Percentiles rank a stretch among this genome's conserved stretches.
phyloP scores from a whole-genome alignment of 495 filamentous ascomycete species.

The Penicillium silybi region DNA sequence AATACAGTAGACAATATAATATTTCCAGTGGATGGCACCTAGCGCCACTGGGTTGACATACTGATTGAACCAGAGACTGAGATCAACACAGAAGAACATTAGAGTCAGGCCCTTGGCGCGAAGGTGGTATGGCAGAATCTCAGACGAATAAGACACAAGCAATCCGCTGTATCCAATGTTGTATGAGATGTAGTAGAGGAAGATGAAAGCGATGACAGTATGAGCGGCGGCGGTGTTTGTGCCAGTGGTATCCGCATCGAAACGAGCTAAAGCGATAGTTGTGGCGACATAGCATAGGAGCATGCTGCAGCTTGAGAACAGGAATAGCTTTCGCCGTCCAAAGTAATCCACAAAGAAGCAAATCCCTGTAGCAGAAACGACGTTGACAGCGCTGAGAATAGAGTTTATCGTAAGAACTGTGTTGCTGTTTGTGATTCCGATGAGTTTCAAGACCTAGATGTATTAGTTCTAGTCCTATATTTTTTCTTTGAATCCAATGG shows the following conservation, averaged over 20 bases:
- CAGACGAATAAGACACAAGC: constrained; percentile 24
- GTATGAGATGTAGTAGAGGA: constrained; percentile 55
- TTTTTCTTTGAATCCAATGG: constrained; percentile 5
- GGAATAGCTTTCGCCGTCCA: constrained; percentile 37
- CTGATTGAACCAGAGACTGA: constrained; percentile 49
- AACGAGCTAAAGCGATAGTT: constrained; percentile 28
- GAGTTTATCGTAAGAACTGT: constrained; percentile 36
- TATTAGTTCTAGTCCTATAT: constrained; percentile 10
- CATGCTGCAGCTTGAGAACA: constrained; percentile 36
- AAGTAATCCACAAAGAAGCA: constrained; percentile 40
- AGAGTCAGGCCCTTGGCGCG: constrained; percentile 66
- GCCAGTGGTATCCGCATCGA: not conserved
- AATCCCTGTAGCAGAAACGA: constrained; percentile 33
- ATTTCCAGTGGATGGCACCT: constrained; percentile 53
- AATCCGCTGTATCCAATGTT: constrained; percentile 59
- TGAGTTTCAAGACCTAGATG: constrained; percentile 47
- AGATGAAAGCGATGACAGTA: constrained; percentile 56
- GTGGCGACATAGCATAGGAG: constrained; percentile 27
- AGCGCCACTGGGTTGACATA: constrained; percentile 24
- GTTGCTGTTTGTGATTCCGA: constrained; percentile 48
- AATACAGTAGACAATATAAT: constrained; percentile 60
- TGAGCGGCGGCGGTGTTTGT: constrained; percentile 30
- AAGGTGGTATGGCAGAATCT: constrained; percentile 62
- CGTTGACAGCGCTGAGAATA: constrained; percentile 37
- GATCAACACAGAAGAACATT: constrained; percentile 58